These are phyloP conservation scores for Gypsophila paniculata DNA, from an alignment of 179 eudicot genomes.

Conservation along the genomic window DNA sequence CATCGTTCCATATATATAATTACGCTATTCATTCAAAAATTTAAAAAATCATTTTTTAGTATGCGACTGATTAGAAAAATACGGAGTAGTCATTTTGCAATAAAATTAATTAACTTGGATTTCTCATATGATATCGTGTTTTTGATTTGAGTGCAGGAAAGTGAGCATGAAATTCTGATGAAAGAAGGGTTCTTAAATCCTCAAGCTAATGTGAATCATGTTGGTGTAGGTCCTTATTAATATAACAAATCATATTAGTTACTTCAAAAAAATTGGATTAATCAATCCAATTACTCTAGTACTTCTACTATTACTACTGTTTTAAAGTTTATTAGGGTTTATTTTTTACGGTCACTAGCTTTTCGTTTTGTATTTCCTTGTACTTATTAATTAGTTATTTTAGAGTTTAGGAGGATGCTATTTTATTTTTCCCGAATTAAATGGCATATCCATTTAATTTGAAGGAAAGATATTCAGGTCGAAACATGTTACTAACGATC, in stretches of 20 bases:
- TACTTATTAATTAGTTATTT: conserved; percentile 15
- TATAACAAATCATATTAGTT: conserved; percentile 17
- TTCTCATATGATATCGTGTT: too few relatives aligned
- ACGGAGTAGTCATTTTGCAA: background rate
- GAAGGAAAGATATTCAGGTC: conserved; percentile 3
- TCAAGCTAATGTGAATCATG: conserved; percentile 46
- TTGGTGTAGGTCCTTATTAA: conserved; percentile 76
- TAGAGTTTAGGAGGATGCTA: conserved; percentile 5
- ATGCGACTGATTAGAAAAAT: background rate
- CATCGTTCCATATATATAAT: too few relatives aligned
- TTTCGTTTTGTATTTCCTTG: conserved; percentile 15
- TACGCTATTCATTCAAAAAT: too few relatives aligned
- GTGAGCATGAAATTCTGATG: conserved; percentile 62
- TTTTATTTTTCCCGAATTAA: conserved; percentile 18
- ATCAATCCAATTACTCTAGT: conserved; percentile 25
- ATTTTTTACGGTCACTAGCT: background rate
- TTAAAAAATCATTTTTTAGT: too few relatives aligned
- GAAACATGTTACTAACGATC: background rate
- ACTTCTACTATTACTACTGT: conserved; percentile 23
- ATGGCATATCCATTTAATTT: conserved; percentile 16
- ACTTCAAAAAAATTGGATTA: conserved; percentile 13
- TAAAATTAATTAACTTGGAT: background rate
- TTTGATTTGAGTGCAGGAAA: conserved; percentile 59
- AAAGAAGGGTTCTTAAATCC: conserved; percentile 73
- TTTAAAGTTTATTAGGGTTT: background rate